A percentile compares a stretch with the other conserved stretches of the same genome.
phyloP scores from a whole-genome alignment of 1,284 basidiomycete genomes.

The Apiotrichum brassicae region DNA sequence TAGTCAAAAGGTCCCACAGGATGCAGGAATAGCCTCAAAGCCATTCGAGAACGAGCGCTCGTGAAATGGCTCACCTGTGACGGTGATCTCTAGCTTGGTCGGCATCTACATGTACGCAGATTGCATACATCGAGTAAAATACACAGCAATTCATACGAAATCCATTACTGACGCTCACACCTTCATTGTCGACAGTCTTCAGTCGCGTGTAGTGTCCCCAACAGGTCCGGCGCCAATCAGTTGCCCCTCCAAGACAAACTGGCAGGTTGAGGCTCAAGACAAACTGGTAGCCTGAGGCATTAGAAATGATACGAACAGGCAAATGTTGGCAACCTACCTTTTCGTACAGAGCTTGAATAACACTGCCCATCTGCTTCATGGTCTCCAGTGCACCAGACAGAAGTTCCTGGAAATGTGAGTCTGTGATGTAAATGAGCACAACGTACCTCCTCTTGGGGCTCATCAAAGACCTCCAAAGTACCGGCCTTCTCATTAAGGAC shows the following conservation, averaged over 20 bases:
- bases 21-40: too few species aligned
- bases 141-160: background rate
- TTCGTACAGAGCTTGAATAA: conserved; percentile 84
- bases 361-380: conserved; percentile 80
- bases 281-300: conserved; percentile 14
- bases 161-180: too few species aligned
- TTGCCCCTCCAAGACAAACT: conserved; percentile 7
- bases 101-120: too few species aligned
- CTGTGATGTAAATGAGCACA: too few species aligned
- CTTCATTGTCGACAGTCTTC: background rate
- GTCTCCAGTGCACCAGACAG: conserved; percentile 74
- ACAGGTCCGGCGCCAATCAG: background rate
- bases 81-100: too few species aligned
- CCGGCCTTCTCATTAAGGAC: conserved; percentile 93
- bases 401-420: conserved; percentile 16
- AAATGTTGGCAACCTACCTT: conserved; percentile 54
- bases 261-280: too few species aligned
- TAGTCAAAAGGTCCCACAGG: too few species aligned
- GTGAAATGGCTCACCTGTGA: too few species aligned
- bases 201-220: background rate
- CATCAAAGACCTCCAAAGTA: conserved; percentile 82
- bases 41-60: too few species aligned
- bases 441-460: conserved; percentile 71
- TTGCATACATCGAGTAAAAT: background rate
- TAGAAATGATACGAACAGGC: background rate